Percentiles rank a stretch among this genome's conserved stretches.
Evolutionary conservation across 345 rosid genomes (phyloP).

Genomic region (Eucalyptus victrix): DNA sequence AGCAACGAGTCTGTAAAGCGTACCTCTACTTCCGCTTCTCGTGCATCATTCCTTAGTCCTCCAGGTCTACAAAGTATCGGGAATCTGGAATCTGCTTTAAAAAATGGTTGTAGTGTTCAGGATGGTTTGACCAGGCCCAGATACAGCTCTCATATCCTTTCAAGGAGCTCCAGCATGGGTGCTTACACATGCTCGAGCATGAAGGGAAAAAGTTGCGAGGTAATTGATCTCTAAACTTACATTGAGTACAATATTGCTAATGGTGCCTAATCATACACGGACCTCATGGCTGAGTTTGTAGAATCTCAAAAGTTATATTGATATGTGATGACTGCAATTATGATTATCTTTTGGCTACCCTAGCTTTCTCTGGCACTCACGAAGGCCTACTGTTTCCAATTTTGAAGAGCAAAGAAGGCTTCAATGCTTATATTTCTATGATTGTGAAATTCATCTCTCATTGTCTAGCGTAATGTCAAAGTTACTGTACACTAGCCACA

Average conservation of each 20-base stretch:
- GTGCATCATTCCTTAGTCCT: slow-evolving; percentile 32
- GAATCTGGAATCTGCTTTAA: slow-evolving; percentile 15
- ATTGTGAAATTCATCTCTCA: neutral
- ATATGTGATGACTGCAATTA: neutral
- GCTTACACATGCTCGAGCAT: slow-evolving; percentile 52
- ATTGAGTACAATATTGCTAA: neutral
- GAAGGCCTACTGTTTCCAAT: neutral
- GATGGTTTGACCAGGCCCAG: slow-evolving; percentile 13
- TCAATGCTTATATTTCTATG: neutral
- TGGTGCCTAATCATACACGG: neutral
- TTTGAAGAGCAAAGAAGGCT: neutral
- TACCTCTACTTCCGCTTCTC: slow-evolving; percentile 14
- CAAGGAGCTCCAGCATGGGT: slow-evolving; percentile 64
- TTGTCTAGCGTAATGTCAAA: neutral
- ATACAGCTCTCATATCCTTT: slow-evolving; percentile 31
- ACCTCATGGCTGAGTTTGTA: neutral
- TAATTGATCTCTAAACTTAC: neutral
- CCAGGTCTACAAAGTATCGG: slow-evolving; percentile 11
- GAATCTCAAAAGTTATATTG: neutral
- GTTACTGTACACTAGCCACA: neutral
- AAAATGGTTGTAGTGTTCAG: slow-evolving; percentile 19
- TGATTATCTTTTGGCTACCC: neutral
- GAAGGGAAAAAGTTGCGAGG: slow-evolving; percentile 12
- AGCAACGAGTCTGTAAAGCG: slow-evolving; percentile 13
- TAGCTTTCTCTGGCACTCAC: neutral